phyloP scores from a whole-genome alignment of 176 grass and related monocot genomes.

The Cenchrus fungigraminus region DNA sequence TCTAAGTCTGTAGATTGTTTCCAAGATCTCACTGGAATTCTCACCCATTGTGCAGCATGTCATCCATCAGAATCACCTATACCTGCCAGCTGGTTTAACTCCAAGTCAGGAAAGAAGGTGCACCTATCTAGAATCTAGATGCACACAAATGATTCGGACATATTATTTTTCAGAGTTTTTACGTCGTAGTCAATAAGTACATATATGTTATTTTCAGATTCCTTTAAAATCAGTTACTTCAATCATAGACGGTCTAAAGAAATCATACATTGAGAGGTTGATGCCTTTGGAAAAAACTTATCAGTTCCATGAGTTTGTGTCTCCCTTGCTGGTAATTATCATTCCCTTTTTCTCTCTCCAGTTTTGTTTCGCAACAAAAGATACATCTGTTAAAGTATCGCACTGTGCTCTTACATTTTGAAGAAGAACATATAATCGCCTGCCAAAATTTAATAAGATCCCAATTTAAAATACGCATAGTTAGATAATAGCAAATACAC shows the following conservation, averaged over 20 bases:
- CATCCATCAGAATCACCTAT: conserved; percentile 43
- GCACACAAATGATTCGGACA: neutral
- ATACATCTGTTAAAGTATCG: neutral
- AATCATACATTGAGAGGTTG: conserved; percentile 85
- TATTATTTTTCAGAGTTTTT: neutral
- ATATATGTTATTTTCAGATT: conserved; percentile 47
- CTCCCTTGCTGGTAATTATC: conserved; percentile 70
- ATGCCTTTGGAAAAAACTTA: conserved; percentile 86
- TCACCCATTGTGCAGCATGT: conserved; percentile 36
- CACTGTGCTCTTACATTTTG: neutral
- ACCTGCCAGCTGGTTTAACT: conserved; percentile 80
- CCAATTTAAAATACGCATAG: neutral
- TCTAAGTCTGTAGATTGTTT: neutral
- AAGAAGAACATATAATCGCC: neutral
- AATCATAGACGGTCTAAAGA: conserved; percentile 90
- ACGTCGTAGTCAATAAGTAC: neutral
- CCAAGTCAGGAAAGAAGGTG: conserved; percentile 88
- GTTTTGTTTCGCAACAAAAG: neutral
- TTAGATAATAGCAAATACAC: neutral
- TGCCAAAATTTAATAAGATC: neutral
- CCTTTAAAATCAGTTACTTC: conserved; percentile 88
- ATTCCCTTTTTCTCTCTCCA: neutral
- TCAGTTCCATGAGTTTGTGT: conserved; percentile 74
- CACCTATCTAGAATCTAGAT: neutral
- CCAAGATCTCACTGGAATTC: conserved; percentile 19